Conservation (phyloP, 768 basidiomycete genomes). For the Hericium rajendrae region DNA sequence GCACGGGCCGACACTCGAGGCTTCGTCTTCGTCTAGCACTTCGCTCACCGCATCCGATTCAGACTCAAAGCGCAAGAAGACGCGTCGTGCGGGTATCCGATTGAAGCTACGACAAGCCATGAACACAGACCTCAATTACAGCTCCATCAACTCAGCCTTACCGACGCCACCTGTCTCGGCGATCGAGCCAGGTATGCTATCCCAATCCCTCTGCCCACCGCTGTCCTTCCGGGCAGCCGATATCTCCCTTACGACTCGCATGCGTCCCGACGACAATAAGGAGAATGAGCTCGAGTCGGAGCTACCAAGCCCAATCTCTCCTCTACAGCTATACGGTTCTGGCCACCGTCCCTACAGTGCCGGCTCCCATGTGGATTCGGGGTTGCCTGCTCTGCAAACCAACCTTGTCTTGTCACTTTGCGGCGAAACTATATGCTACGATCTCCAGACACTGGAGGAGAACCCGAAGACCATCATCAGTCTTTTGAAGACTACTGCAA, state of each 20-base stretch:
- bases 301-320: not conserved
- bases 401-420: conserved; percentile 7
- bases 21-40: no score
- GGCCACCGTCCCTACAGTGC: not conserved
- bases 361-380: not conserved
- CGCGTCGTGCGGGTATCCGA: not conserved
- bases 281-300: not conserved
- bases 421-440: conserved; percentile 19
- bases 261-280: not conserved
- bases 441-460: conserved; percentile 33
- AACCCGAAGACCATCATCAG: conserved; percentile 36
- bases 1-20: no score
- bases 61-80: not conserved
- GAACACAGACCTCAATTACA: not conserved
- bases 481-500: conserved; percentile 33
- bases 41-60: no score
- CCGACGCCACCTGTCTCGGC: no score
- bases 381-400: conserved; percentile 6
- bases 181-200: no score
- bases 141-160: not conserved
- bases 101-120: not conserved
- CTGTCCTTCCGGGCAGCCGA: not conserved
- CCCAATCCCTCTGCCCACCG: no score
- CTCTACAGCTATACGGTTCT: not conserved
- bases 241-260: no score